phyloP scores from a whole-genome alignment of 352 stramenopile species.

The Salisapilia sapeloensis region DNA sequence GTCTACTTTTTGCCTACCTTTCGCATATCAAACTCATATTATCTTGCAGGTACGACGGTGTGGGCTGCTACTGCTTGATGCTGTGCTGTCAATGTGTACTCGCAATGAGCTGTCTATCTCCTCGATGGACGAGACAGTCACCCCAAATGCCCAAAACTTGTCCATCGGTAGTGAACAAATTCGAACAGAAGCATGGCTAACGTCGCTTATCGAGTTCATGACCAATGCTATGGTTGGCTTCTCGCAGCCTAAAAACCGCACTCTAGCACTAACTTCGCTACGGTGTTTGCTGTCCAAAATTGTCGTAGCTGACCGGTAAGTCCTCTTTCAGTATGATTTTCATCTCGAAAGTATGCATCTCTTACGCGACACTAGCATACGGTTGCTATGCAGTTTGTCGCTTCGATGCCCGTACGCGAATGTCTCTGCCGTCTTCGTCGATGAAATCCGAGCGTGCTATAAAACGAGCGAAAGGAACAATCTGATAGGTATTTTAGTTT shows the following conservation, averaged over 20 bases:
- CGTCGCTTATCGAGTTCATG: slow-evolving; percentile 31
- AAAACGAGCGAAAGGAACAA: too few relatives aligned
- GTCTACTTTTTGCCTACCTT: neutral
- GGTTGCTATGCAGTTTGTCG: slow-evolving; percentile 15
- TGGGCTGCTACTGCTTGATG: slow-evolving; percentile 13
- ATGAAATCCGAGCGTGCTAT: slow-evolving; percentile 34
- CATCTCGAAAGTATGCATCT: neutral
- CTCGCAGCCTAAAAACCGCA: slow-evolving; percentile 17
- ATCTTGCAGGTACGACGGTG: slow-evolving; percentile 13
- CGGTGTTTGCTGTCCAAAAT: slow-evolving; percentile 19
- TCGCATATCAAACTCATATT: too few relatives aligned
- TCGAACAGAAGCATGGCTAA: slow-evolving; percentile 25
- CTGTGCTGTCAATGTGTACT: slow-evolving; percentile 5
- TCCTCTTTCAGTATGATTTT: neutral
- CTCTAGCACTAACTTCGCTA: slow-evolving; percentile 14
- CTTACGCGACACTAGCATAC: slow-evolving; percentile 15
- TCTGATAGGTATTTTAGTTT: too few relatives aligned
- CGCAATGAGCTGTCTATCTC: slow-evolving; percentile 7
- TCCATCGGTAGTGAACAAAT: too few relatives aligned
- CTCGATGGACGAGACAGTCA: too few relatives aligned
- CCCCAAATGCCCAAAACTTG: too few relatives aligned
- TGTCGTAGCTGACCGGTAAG: slow-evolving; percentile 13
- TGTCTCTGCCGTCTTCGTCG: slow-evolving; percentile 37
- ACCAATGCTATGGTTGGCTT: slow-evolving; percentile 62
- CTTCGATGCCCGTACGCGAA: slow-evolving; percentile 60